A percentile compares a stretch with the other conserved stretches of the same genome.
phyloP scores from a whole-genome alignment of 371 early-diverging fungal species.

The Coemansia sp. region DNA sequence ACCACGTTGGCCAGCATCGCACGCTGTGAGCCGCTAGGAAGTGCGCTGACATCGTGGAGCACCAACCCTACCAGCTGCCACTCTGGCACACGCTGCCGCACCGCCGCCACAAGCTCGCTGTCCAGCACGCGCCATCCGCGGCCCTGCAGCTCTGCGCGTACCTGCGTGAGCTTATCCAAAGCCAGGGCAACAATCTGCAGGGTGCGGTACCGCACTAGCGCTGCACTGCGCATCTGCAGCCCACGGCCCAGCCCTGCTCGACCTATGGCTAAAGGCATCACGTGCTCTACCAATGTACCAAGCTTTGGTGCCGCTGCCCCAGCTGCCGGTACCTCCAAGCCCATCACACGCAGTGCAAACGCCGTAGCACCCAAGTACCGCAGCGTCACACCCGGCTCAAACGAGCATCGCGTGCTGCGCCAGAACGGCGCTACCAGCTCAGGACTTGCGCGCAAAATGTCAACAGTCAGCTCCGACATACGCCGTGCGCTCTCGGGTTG shows the following conservation, averaged over 20 bases:
- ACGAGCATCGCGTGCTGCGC: conserved; percentile 33
- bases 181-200: conserved; percentile 38
- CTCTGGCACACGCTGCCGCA: conserved; percentile 45
- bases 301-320: conserved; percentile 29
- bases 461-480: conserved; percentile 31
- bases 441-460: conserved; percentile 39
- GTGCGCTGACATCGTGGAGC: conserved; percentile 19
- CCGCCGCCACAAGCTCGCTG: conserved; percentile 28
- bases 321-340: conserved; percentile 26
- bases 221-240: conserved; percentile 18
- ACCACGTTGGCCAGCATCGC: conserved; percentile 27
- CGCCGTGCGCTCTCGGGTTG: conserved; percentile 27
- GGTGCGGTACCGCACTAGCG: conserved; percentile 44
- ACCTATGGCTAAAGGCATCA: conserved; percentile 23
- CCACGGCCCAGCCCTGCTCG: conserved; percentile 36
- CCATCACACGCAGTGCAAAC: conserved; percentile 39
- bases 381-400: conserved; percentile 48
- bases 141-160: conserved; percentile 11
- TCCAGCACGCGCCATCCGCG: conserved; percentile 29
- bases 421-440: conserved; percentile 52
- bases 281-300: conserved; percentile 45
- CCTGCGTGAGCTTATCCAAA: conserved; percentile 33
- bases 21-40: conserved; percentile 7
- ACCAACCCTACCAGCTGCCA: conserved; percentile 28
- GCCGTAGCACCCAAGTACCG: conserved; percentile 40